phyloP scores from a whole-genome alignment of 2,329 filamentous ascomycete species.

The Ceratocystis harringtonii region DNA sequence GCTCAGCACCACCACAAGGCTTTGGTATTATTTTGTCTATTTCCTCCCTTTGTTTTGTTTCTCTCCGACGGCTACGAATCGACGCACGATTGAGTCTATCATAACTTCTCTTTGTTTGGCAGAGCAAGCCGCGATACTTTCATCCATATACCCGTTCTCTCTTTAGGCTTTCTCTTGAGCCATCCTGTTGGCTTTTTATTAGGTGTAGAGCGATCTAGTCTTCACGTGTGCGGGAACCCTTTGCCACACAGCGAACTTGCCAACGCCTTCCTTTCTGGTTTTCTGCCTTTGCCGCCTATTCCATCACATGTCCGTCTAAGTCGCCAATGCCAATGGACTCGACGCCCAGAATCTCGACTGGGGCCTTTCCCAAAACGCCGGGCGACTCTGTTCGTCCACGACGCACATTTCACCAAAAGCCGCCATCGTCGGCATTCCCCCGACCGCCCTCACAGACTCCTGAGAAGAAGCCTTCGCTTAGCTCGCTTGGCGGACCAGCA shows the following conservation, averaged over 20 bases:
- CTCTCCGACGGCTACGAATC: background rate
- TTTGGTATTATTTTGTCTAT: background rate
- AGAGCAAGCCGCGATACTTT: background rate
- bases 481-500: background rate
- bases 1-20: background rate
- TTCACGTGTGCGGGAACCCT: no score
- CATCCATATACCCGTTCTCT: background rate
- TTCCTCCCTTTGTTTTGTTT: conserved; percentile 6
- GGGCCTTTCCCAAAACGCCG: conserved; percentile 16
- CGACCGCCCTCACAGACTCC: conserved; percentile 10
- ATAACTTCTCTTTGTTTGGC: background rate
- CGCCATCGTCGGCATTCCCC: conserved; percentile 6
- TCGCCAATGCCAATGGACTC: conserved; percentile 11
- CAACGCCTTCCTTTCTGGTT: background rate
- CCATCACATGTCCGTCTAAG: conserved; percentile 8
- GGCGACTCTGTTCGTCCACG: conserved; percentile 15
- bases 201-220: no score
- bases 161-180: no score
- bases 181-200: no score
- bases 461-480: conserved; percentile 2
- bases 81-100: background rate
- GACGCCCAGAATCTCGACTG: conserved; percentile 16
- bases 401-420: conserved; percentile 12
- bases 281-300: background rate
- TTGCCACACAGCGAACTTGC: background rate